Evolutionary conservation across 2,329 filamentous ascomycete species (phyloP).

Genomic region (Furcasterigmium sp.): DNA sequence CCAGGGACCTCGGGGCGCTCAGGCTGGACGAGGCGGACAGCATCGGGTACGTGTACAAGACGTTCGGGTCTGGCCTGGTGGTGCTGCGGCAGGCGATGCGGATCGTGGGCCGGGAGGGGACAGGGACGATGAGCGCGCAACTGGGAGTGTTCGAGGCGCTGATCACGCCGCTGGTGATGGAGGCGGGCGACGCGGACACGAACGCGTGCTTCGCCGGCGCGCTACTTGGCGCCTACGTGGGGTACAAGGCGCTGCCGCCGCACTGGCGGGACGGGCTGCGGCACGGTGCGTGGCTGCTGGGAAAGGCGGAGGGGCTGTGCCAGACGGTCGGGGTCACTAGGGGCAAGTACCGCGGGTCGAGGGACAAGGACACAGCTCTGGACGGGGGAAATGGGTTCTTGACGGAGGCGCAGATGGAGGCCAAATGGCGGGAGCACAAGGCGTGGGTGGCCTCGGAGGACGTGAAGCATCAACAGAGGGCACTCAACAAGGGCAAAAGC

Average conservation of each 20-base stretch:
- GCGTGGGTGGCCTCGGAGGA: not conserved
- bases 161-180: slow-evolving; percentile 43
- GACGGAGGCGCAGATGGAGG: slow-evolving; percentile 27
- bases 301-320: slow-evolving; percentile 35
- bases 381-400: slow-evolving; percentile 35
- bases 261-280: slow-evolving; percentile 44
- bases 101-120: slow-evolving; percentile 13
- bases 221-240: slow-evolving; percentile 41
- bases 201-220: slow-evolving; percentile 48
- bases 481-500: too few relatives aligned
- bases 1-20: slow-evolving; percentile 29
- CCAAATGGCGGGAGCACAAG: slow-evolving; percentile 16
- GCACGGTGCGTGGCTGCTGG: slow-evolving; percentile 37
- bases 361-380: slow-evolving; percentile 31
- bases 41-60: slow-evolving; percentile 51
- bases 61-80: slow-evolving; percentile 41
- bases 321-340: slow-evolving; percentile 28
- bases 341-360: slow-evolving; percentile 24
- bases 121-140: slow-evolving; percentile 13
- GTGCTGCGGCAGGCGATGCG: slow-evolving; percentile 37
- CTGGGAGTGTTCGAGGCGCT: slow-evolving; percentile 35
- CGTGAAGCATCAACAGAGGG: too few relatives aligned
- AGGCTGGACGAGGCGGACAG: slow-evolving; percentile 36
- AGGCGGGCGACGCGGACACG: slow-evolving; percentile 48
- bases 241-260: slow-evolving; percentile 37